Evolutionary conservation across 345 rosid species (phyloP).

Genomic region (Rhizophora apiculata): DNA sequence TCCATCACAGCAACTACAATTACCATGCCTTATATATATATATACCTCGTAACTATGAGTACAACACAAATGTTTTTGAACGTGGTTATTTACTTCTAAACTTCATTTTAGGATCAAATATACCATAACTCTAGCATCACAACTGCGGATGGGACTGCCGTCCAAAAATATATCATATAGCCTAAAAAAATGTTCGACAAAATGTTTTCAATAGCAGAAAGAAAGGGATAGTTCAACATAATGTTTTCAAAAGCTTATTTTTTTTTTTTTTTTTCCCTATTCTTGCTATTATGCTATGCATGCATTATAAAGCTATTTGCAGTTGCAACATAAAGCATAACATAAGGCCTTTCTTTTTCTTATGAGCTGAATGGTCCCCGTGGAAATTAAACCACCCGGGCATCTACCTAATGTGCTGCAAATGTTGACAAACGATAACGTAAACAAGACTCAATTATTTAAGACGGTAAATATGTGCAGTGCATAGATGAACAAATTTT

Average conservation of each 20-base stretch:
- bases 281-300: constrained; percentile 13
- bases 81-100: too few relatives aligned
- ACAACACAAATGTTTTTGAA: too few relatives aligned
- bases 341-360: constrained; percentile 25
- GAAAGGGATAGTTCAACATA: constrained; percentile 5
- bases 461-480: constrained; percentile 8
- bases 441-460: not conserved
- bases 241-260: not conserved
- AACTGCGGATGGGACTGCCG: too few relatives aligned
- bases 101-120: too few relatives aligned
- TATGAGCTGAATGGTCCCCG: constrained; percentile 27
- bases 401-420: constrained; percentile 1
- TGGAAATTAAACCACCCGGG: constrained; percentile 4
- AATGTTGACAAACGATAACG: constrained; percentile 1
- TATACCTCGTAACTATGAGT: too few relatives aligned
- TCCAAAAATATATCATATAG: not conserved
- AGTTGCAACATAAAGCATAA: constrained; percentile 29
- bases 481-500: not conserved
- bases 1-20: too few relatives aligned
- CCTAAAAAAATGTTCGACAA: not conserved
- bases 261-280: not conserved
- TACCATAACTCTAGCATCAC: too few relatives aligned
- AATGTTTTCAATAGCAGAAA: not conserved
- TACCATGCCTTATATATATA: too few relatives aligned
- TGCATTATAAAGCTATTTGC: constrained; percentile 29